phyloP scores from a whole-genome alignment of 2,329 filamentous ascomycete species.

The Stemphylium vesicarium region DNA sequence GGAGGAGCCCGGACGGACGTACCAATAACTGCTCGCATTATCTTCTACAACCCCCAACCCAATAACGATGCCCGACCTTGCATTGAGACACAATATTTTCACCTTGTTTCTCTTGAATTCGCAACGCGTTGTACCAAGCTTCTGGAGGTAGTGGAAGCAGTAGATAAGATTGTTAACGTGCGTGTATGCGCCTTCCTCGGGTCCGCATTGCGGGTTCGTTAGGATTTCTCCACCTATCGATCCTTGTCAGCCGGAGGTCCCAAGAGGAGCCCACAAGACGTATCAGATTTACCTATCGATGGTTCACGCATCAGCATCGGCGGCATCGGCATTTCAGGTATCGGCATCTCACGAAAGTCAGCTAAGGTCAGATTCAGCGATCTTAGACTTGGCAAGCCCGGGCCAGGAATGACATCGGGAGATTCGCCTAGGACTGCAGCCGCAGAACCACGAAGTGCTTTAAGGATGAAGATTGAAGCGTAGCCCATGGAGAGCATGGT shows the following conservation, averaged over 20 bases:
- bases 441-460: background rate
- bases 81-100: background rate
- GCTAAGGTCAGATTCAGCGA: conserved; percentile 12
- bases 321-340: no score
- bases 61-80: background rate
- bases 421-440: background rate
- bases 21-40: conserved; percentile 4
- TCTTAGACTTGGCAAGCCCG: conserved; percentile 11
- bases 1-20: background rate
- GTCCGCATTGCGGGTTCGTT: conserved; percentile 7
- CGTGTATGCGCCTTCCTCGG: conserved; percentile 12
- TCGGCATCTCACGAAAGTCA: conserved; percentile 1
- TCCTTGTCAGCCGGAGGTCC: background rate
- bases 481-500: background rate
- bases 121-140: conserved; percentile 11
- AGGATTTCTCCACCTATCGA: background rate
- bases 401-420: background rate
- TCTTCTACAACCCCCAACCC: background rate
- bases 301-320: background rate
- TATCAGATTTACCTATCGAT: background rate
- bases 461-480: background rate
- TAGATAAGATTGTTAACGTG: conserved; percentile 16
- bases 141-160: conserved; percentile 19
- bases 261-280: background rate
- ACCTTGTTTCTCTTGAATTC: conserved; percentile 4